Base-by-base conservation (phyloP, 768 basidiomycete species). In the Suillus tomentosus region DNA sequence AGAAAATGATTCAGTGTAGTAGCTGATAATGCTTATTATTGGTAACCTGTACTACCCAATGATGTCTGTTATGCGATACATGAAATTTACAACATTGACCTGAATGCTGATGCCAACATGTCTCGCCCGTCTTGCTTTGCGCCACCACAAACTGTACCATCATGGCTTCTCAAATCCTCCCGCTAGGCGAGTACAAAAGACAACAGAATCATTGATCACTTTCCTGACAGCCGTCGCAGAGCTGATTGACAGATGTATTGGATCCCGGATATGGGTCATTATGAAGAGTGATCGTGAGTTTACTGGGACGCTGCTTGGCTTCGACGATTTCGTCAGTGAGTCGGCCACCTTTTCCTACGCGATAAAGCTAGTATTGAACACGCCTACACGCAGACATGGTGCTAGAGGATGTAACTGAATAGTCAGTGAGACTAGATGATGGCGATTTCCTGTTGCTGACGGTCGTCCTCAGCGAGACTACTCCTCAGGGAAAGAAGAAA, bases 251-350 rank as follows among this genome's bases (percentile, higher is more conserved):
- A 86, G 92, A 75, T 98, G 96, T 74, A 99, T 98, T 74, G 96
- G 96, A 63, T 96, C 95, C 40, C 87, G 88, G 57, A 96, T 99
- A 73, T 97, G 95, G 94, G 96, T 99, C 71, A 88, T 99, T 75
- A 98, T 97, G 94, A 99, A 98, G 81, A 89, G 85, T 70, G 95
- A 99, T 66, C 90, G 95, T 54, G 96, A 99, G 79, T 99, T 98
- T 79, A 93, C 92, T 27, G 96, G 96, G 13, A 97, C 89, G 3
- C 82, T 99, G 48, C 83, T 96, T 40, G 96, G 96, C 2, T 99
- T 99, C 71, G 96, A 99, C 75, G 96, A 99, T 78, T 99, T 96
- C 77, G 96, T 99, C 77, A 99, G 96, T 98, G 76, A 85, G 96
- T 96, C 19, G 3, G 34, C n/a, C 15, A 9, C 53, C 5, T 19